Conservation (phyloP, 2,329 filamentous ascomycete species). For the Aureobasidium sp. region DNA sequence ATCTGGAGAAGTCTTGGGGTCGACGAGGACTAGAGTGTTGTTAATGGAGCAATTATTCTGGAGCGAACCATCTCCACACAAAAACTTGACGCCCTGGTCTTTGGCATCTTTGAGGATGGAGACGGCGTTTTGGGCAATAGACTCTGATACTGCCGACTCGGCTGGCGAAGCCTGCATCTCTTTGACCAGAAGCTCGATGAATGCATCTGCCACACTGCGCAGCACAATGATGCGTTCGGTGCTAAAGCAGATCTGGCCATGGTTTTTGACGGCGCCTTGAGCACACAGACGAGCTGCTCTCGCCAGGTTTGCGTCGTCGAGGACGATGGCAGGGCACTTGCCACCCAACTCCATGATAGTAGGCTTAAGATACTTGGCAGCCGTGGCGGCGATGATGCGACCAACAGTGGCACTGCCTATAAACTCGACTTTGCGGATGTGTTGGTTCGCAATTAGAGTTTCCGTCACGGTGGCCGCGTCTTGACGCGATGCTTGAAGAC, state of each 20-base stretch:
- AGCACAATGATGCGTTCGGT: conserved; percentile 31
- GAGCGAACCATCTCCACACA: conserved; percentile 21
- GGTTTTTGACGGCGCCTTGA: conserved; percentile 27
- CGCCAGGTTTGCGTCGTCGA: conserved; percentile 40
- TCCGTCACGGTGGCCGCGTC: conserved; percentile 33
- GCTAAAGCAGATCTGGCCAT: conserved; percentile 33
- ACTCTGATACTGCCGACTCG: conserved; percentile 20
- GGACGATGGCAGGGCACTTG: conserved; percentile 39
- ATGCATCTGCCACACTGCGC: conserved; percentile 19
- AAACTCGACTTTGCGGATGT: conserved; percentile 39
- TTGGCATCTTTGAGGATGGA: conserved; percentile 24
- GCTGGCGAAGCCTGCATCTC: conserved; percentile 14
- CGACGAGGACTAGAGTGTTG: conserved; percentile 19
- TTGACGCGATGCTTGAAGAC: conserved; percentile 28
- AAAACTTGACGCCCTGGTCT: conserved; percentile 22
- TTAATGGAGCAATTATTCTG: conserved; percentile 16
- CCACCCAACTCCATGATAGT: conserved; percentile 44
- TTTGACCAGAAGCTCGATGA: conserved; percentile 18
- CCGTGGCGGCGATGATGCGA: conserved; percentile 32
- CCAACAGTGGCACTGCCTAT: conserved; percentile 41
- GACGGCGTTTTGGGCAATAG: conserved; percentile 27
- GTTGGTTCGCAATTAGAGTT: conserved; percentile 31
- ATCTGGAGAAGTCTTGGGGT: conserved; percentile 15
- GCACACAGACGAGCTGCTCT: conserved; percentile 31
- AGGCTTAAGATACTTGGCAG: conserved; percentile 39